These are phyloP conservation scores for Acacia concinna DNA, from an alignment of 331 rosid species.

Conservation along the genomic window DNA sequence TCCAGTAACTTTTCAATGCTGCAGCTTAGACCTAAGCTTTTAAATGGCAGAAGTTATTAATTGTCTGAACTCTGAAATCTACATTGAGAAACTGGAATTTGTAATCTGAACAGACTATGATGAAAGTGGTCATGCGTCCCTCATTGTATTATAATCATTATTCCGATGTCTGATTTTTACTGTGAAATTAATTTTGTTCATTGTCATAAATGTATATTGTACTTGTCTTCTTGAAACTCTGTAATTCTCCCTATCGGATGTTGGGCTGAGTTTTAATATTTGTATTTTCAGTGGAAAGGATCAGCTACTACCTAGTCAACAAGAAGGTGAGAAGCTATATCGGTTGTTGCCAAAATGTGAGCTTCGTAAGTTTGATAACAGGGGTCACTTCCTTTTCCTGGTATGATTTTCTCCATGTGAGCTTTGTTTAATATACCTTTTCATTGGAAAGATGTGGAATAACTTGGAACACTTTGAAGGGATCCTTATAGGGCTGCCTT, in stretches of 20 bases:
- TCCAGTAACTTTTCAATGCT: neutral
- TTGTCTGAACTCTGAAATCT: neutral
- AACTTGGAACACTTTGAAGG: slow-evolving; percentile 14
- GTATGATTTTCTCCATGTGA: slow-evolving; percentile 45
- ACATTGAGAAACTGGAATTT: neutral
- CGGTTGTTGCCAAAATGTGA: slow-evolving; percentile 52
- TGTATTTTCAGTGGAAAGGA: slow-evolving; percentile 68
- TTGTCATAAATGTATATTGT: neutral
- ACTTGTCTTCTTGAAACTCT: slow-evolving; percentile 25
- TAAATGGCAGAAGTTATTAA: slow-evolving; percentile 14
- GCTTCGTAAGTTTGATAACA: slow-evolving; percentile 57
- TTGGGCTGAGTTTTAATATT: slow-evolving; percentile 38
- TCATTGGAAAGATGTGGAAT: slow-evolving; percentile 3
- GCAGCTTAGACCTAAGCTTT: slow-evolving; percentile 3
- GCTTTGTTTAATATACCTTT: slow-evolving; percentile 8
- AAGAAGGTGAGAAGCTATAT: slow-evolving; percentile 63
- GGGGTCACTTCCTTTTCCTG: slow-evolving; percentile 83
- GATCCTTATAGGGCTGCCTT: slow-evolving; percentile 4
- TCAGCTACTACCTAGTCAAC: slow-evolving; percentile 65
- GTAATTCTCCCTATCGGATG: slow-evolving; percentile 22
- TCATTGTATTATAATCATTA: neutral
- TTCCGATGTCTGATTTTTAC: neutral
- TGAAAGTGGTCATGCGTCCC: slow-evolving; percentile 6
- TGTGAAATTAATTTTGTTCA: neutral
- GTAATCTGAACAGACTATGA: neutral